Evolutionary conservation across 2,329 filamentous ascomycete genomes (phyloP).

Genomic region (Aspergillus quadricinctus): DNA sequence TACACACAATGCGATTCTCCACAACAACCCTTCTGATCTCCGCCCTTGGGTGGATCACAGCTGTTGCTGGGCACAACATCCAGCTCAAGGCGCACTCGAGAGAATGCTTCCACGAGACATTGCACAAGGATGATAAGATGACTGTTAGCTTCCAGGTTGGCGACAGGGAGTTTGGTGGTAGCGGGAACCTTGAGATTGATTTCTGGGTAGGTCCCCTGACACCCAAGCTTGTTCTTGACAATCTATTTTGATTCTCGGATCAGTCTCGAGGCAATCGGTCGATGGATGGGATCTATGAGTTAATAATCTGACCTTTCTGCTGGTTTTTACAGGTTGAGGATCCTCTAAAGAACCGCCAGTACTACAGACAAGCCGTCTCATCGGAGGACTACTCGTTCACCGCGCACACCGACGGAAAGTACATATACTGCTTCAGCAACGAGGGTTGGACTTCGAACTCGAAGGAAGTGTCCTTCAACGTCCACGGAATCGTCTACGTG

Average conservation of each 20-base stretch:
- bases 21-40: slow-evolving; percentile 43
- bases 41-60: slow-evolving; percentile 54
- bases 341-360: slow-evolving; percentile 69
- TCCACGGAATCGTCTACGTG: slow-evolving; percentile 97
- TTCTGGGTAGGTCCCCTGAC: slow-evolving; percentile 72
- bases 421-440: slow-evolving; percentile 97
- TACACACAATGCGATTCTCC: slow-evolving; percentile 38
- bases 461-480: slow-evolving; percentile 99
- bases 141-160: slow-evolving; percentile 98
- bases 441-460: slow-evolving; percentile 94
- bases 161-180: slow-evolving; percentile 90
- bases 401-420: slow-evolving; percentile 80
- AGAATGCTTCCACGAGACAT: slow-evolving; percentile 94
- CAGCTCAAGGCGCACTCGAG: slow-evolving; percentile 86
- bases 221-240: slow-evolving; percentile 3
- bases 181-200: slow-evolving; percentile 92
- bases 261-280: background rate
- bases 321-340: slow-evolving; percentile 62
- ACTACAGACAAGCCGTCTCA: slow-evolving; percentile 74
- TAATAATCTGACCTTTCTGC: slow-evolving; percentile 8
- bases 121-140: slow-evolving; percentile 96
- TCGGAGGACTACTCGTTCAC: slow-evolving; percentile 92
- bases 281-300: background rate
- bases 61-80: slow-evolving; percentile 84
- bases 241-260: background rate